These are phyloP conservation scores for Candida xiaguanensis DNA, from an alignment of 805 yeast species.

Conservation along the genomic window DNA sequence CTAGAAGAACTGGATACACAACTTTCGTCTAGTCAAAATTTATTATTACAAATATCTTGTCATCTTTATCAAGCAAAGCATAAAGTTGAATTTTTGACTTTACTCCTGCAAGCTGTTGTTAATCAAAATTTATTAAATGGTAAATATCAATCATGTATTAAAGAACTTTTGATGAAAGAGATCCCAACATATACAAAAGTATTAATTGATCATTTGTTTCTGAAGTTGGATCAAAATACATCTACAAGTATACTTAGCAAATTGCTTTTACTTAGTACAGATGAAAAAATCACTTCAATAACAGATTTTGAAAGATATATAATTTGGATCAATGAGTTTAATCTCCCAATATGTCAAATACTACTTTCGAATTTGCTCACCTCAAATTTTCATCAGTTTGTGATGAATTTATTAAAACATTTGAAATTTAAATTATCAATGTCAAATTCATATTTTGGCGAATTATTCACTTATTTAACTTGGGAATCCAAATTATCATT, in stretches of 20 bases:
- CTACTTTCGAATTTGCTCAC: constrained; percentile 19
- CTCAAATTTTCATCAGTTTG: constrained; percentile 14
- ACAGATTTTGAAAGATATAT: constrained; percentile 17
- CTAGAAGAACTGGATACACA: background rate
- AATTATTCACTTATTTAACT: constrained; percentile 29
- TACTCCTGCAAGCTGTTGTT: constrained; percentile 5
- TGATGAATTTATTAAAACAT: constrained; percentile 15
- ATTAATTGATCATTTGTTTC: constrained; percentile 19
- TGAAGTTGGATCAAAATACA: constrained; percentile 15
- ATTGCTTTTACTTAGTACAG: constrained; percentile 12
- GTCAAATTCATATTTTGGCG: constrained; percentile 37
- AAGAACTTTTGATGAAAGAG: constrained; percentile 12
- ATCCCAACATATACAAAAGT: constrained; percentile 17
- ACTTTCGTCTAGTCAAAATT: constrained; percentile 5
- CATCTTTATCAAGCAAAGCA: constrained; percentile 5
- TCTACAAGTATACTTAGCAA: constrained; percentile 17
- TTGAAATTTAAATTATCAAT: constrained; percentile 25
- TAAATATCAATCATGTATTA: constrained; percentile 3
- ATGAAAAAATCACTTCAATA: constrained; percentile 3
- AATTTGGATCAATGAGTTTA: constrained; percentile 27
- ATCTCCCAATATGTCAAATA: constrained; percentile 30
- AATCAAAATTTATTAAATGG: constrained; percentile 1
- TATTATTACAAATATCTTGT: constrained; percentile 6
- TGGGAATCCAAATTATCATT: constrained; percentile 26
- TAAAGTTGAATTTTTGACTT: background rate